Evolutionary conservation across 2,329 filamentous ascomycete genomes (phyloP), one percentile per base, ranked within the genome.

Genomic region (Aureobasidium mangrovei): DNA sequence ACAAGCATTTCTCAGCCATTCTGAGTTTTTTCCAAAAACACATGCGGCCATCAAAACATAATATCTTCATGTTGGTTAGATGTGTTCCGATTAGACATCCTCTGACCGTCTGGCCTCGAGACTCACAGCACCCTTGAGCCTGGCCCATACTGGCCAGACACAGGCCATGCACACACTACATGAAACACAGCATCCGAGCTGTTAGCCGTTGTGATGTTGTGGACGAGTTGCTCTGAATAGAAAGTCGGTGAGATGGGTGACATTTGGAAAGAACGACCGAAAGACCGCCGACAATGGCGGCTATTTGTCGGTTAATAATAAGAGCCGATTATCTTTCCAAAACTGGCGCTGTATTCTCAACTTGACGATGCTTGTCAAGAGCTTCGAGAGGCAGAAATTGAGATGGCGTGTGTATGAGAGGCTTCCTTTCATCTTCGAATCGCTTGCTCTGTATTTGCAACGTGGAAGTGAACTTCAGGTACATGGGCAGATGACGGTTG

Each of bases 21-120:
- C 77, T 29, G 70, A 68, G 60, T 80, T 82, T 46, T 81, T 74
- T n/a, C 79, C 81, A 45, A 85, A 66, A 3, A 85, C 74, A 61
- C 82, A 86, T 2, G 81, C 75, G 46, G 78, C 74, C 47, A 86
- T 77, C 1, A 86, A 75, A 41, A 79, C 73, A 63, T 86, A 86
- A 64, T 85, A 83, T 57, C 80, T 81, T 57, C 55, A 32, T 57
- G 41, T 60, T 40, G 26, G 41, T 54, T 48, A 54, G 36, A 29
- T 46, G 26, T 31, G 32, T 36, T 31, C 42, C 52, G 43, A 46
- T 27, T 8, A 10, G 1, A 8, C 10, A 5, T 26, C 40, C 2
- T 26, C 2, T 46, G 45, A 18, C 42, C 53, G 29, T 44, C 31
- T 53, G 43, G 12, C 18, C 18, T 18, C 18, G 18, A 41, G 27